Evolutionary conservation across 495 filamentous ascomycete species (phyloP).

Genomic region (Penicillium arizonense): DNA sequence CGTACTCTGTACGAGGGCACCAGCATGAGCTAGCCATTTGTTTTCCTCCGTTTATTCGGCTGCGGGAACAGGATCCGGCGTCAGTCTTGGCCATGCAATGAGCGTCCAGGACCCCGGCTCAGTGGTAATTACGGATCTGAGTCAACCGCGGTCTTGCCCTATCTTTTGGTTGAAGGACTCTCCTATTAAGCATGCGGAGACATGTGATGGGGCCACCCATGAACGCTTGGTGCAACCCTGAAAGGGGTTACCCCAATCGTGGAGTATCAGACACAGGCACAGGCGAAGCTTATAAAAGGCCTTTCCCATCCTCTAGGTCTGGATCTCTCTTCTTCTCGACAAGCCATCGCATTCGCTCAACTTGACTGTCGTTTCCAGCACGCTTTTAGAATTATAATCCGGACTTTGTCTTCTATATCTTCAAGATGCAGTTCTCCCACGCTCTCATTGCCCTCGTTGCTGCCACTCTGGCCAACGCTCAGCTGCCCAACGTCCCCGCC

Average conservation of each 20-base stretch:
- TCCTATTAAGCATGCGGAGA: constrained; percentile 9
- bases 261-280: not conserved
- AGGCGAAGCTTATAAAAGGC: constrained; percentile 23
- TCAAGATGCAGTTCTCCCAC: constrained; percentile 43
- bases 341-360: constrained; percentile 23
- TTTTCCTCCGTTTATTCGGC: constrained; percentile 3
- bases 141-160: constrained; percentile 19
- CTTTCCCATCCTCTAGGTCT: constrained; percentile 7
- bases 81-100: constrained; percentile 16
- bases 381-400: not conserved
- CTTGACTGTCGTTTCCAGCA: constrained; percentile 28
- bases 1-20: constrained; percentile 2
- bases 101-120: constrained; percentile 8
- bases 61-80: constrained; percentile 6
- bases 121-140: constrained; percentile 10
- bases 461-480: constrained; percentile 37
- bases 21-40: not conserved
- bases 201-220: constrained; percentile 19
- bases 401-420: constrained; percentile 1
- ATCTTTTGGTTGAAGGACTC: constrained; percentile 2
- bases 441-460: constrained; percentile 34
- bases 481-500: constrained; percentile 38
- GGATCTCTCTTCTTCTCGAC: constrained; percentile 5
- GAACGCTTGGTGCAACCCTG: constrained; percentile 13
- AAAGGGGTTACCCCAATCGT: not conserved